Evolutionary conservation across 768 basidiomycete genomes (phyloP).

Genomic region (Hypholoma sublateritium): DNA sequence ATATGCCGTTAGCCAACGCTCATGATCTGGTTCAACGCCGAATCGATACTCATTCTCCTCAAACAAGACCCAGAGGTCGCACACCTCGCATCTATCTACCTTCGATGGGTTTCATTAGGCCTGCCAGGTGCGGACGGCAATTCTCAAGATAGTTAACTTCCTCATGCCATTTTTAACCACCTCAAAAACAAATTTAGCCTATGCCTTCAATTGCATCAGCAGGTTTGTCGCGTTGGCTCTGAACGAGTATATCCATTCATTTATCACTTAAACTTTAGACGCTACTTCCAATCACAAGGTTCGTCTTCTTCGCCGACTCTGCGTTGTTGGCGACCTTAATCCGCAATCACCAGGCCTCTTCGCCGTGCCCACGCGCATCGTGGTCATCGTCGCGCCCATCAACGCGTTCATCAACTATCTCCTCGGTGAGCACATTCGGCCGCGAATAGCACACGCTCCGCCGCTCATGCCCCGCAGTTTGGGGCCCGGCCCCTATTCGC

Average conservation of each 20-base stretch:
- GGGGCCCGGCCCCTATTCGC: slow-evolving; percentile 78
- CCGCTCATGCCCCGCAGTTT: slow-evolving; percentile 43
- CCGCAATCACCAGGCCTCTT: slow-evolving; percentile 58
- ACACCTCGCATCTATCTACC: slow-evolving; percentile 69
- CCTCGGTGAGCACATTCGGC: slow-evolving; percentile 54
- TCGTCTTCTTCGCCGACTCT: background rate
- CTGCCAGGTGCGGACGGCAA: slow-evolving; percentile 54
- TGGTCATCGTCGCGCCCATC: slow-evolving; percentile 79
- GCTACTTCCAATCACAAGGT: slow-evolving; percentile 87
- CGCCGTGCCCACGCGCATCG: slow-evolving; percentile 80
- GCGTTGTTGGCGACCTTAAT: background rate
- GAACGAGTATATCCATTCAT: background rate
- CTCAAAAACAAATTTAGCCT: slow-evolving; percentile 59
- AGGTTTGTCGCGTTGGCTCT: slow-evolving; percentile 17
- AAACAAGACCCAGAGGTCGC: slow-evolving; percentile 87
- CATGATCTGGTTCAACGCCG: slow-evolving; percentile 81
- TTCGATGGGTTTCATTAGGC: slow-evolving; percentile 73
- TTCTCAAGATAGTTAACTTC: background rate
- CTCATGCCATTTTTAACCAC: slow-evolving; percentile 33
- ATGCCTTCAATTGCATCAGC: slow-evolving; percentile 52
- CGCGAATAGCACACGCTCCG: background rate
- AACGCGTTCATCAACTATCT: slow-evolving; percentile 83
- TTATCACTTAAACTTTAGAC: slow-evolving; percentile 30
- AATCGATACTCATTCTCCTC: slow-evolving; percentile 70
- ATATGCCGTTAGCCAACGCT: slow-evolving; percentile 43